phyloP scores from a whole-genome alignment of 1,284 basidiomycete genomes.

The Cronartium quercuum region DNA sequence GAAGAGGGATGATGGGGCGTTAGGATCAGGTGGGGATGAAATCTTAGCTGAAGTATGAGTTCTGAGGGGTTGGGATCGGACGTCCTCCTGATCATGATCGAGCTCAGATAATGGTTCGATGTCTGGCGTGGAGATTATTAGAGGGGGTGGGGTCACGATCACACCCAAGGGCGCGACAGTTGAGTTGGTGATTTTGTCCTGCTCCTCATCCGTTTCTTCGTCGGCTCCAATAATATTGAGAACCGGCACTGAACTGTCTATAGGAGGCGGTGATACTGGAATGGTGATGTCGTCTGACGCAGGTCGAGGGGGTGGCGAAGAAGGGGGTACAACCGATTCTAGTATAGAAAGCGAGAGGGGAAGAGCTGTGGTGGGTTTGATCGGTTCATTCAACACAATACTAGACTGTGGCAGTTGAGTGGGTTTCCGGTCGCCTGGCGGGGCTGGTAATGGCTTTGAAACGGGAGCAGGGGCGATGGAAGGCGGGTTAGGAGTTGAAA shows the following conservation, averaged over 20 bases:
- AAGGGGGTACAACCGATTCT: neutral
- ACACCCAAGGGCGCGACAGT: too few relatives aligned
- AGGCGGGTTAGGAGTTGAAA: neutral
- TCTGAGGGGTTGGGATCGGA: too few relatives aligned
- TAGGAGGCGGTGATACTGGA: neutral
- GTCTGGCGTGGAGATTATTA: too few relatives aligned
- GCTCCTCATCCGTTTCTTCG: neutral
- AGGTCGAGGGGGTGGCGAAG: neutral
- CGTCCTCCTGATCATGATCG: too few relatives aligned
- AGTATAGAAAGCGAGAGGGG: neutral
- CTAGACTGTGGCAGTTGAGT: too few relatives aligned
- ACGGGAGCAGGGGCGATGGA: too few relatives aligned
- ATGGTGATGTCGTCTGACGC: neutral
- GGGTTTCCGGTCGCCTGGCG: neutral
- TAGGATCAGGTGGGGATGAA: too few relatives aligned
- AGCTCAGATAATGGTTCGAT: too few relatives aligned
- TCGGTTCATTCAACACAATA: too few relatives aligned
- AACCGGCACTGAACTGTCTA: neutral
- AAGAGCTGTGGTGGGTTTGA: neutral
- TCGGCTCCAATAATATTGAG: neutral
- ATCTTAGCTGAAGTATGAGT: too few relatives aligned
- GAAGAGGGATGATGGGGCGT: too few relatives aligned
- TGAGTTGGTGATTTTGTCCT: conserved; percentile 41
- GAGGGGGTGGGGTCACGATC: too few relatives aligned
- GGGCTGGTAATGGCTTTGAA: neutral